These are phyloP conservation scores for Gracilaria caudata DNA, from an alignment of 23 red algal species.

Conservation along the genomic window DNA sequence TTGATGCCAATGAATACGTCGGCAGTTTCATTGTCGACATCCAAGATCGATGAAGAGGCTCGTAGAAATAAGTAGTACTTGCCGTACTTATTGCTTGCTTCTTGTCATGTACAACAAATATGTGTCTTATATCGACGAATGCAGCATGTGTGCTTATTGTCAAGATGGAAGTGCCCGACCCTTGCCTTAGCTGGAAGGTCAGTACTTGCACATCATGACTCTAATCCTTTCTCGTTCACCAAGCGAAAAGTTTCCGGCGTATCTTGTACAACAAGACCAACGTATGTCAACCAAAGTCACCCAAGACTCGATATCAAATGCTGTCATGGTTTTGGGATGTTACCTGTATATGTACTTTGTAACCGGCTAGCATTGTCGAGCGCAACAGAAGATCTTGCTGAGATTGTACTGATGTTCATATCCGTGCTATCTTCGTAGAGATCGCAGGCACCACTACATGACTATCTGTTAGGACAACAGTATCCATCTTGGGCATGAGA, in stretches of 20 bases:
- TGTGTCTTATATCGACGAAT: slow-evolving; percentile 22
- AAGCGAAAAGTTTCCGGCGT: background rate
- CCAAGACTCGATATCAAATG: background rate
- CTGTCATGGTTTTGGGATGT: background rate
- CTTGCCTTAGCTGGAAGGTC: background rate
- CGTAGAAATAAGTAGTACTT: slow-evolving; percentile 18
- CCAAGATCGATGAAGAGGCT: slow-evolving; percentile 10
- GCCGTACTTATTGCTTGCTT: slow-evolving; percentile 8
- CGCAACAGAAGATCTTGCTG: background rate
- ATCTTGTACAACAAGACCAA: background rate
- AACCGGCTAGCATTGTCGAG: background rate
- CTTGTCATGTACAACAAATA: slow-evolving; percentile 18
- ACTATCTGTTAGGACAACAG: too few species aligned
- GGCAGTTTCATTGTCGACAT: slow-evolving; percentile 76
- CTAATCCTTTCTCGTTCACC: background rate
- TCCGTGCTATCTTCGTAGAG: too few species aligned
- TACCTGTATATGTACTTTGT: background rate
- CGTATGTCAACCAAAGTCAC: background rate
- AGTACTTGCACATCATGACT: background rate
- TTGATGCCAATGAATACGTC: slow-evolving; percentile 75
- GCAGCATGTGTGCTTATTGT: background rate
- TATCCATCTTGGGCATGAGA: too few species aligned
- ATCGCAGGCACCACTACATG: too few species aligned
- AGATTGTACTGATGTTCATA: too few species aligned
- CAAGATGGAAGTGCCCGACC: slow-evolving; percentile 1